Conservation (phyloP, 192 early-diverging fungal species). For the Backusella tarrabulga region DNA sequence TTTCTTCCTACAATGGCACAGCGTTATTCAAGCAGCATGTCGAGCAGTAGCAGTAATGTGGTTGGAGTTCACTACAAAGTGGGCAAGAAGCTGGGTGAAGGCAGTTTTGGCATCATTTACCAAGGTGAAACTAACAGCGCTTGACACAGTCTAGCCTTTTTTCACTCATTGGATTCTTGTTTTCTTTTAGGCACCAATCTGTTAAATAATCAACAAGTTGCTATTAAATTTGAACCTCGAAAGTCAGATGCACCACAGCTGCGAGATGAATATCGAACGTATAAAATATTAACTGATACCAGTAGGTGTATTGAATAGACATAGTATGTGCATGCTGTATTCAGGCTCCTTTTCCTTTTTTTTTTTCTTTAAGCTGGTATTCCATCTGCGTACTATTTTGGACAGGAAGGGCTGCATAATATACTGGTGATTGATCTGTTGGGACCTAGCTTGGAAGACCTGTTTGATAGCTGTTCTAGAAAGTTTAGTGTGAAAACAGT, state of each 20-base stretch:
- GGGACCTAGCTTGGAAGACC: slow-evolving; percentile 91
- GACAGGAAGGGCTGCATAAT: slow-evolving; percentile 95
- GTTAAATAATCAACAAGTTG: slow-evolving; percentile 86
- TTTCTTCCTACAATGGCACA: background rate
- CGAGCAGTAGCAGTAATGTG: slow-evolving; percentile 51
- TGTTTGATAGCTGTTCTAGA: slow-evolving; percentile 95
- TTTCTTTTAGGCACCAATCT: slow-evolving; percentile 70
- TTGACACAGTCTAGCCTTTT: background rate
- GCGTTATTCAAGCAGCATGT: background rate
- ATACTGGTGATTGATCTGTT: slow-evolving; percentile 93
- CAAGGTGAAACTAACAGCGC: slow-evolving; percentile 67
- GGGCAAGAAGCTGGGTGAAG: slow-evolving; percentile 95
- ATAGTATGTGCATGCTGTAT: background rate
- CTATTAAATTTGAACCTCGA: slow-evolving; percentile 96
- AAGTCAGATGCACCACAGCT: slow-evolving; percentile 98
- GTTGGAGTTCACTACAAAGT: slow-evolving; percentile 97
- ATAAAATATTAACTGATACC: slow-evolving; percentile 82
- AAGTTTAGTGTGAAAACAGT: slow-evolving; percentile 93
- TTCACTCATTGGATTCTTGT: background rate
- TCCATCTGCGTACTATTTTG: slow-evolving; percentile 93
- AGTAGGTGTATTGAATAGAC: slow-evolving; percentile 31
- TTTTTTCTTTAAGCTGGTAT: slow-evolving; percentile 63
- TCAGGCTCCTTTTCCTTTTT: background rate
- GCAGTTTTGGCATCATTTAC: slow-evolving; percentile 98
- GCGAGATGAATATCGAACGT: slow-evolving; percentile 92